These are phyloP conservation scores for Lojkania enalia DNA, from an alignment of 2,329 filamentous ascomycete species.

Conservation along the genomic window DNA sequence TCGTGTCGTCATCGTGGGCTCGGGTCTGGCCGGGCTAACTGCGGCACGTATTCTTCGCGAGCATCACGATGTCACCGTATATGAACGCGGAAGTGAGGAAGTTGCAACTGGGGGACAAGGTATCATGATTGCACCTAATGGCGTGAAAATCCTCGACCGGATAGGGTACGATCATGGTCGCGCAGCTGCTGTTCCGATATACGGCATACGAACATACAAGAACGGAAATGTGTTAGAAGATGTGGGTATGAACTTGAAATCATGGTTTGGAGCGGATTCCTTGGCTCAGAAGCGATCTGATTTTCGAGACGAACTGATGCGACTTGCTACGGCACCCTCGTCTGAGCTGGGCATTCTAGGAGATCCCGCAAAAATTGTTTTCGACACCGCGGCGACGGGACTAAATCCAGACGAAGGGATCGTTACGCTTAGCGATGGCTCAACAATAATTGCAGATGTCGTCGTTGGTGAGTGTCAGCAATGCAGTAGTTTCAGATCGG, in stretches of 20 bases:
- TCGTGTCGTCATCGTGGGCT: constrained; percentile 14
- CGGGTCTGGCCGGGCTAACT: constrained; percentile 12
- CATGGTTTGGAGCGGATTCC: constrained; percentile 12
- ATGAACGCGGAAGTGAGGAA: constrained; percentile 5
- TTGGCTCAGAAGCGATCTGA: constrained; percentile 7
- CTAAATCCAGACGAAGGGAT: constrained; percentile 7
- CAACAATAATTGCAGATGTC: constrained; percentile 9
- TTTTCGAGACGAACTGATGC: constrained; percentile 10
- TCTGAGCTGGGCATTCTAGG: constrained; percentile 1
- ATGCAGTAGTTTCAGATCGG: not conserved
- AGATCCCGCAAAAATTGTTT: constrained; percentile 3
- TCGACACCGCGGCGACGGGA: not conserved
- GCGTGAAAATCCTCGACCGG: constrained; percentile 11
- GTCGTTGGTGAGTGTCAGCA: constrained; percentile 5
- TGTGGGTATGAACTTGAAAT: constrained; percentile 5
- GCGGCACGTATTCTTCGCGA: constrained; percentile 13
- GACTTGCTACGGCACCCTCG: constrained; percentile 8
- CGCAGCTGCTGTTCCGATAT: constrained; percentile 6
- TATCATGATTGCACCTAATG: constrained; percentile 12
- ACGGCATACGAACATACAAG: constrained; percentile 6
- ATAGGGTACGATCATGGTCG: constrained; percentile 6
- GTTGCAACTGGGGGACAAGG: constrained; percentile 10
- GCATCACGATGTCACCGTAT: constrained; percentile 13
- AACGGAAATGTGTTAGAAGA: constrained; percentile 7
- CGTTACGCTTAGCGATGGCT: constrained; percentile 6